Base-by-base conservation (phyloP, 2,329 filamentous ascomycete genomes). In the Leptosphaerulina australis region DNA sequence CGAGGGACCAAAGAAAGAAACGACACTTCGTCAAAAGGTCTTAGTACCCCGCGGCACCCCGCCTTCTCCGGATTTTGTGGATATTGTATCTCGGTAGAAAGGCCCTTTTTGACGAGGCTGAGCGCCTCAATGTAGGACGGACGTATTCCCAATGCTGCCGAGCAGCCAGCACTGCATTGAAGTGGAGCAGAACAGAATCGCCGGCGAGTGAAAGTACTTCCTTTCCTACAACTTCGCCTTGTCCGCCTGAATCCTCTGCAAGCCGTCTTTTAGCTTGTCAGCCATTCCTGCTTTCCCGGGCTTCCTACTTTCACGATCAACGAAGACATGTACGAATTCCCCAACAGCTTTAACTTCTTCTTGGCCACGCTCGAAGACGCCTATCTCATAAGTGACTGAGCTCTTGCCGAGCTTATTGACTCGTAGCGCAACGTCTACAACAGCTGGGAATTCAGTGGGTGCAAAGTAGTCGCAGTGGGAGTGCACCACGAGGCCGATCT, bases 371-470 rank as follows among this genome's bases (percentile, higher is more conserved):
- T 90, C 86, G 65, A 97, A 97, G 1, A 97, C 80, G 0, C 86
- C 94, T 50, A 96, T 84, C 69, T 97, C 93, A 67, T 96, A 97
- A 10, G 85, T 89, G 7, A 96, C 91, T 65, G 91, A 96, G 20
- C 89, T 91, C 60, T 84, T 88, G 3, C 92, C 91, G 6, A 97
- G 80, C 72, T 88, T 92, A 60, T 88, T 88, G 26, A 96, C 91
- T 10, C 91, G 82, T 33, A 97, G 74, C 1, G 86, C 90, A 4
- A 97, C 79, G 61, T 97, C 90, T 0, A 95, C 83, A 3, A 91
- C 80, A 26, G 88, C 86, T 0, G 93, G 93, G 64, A 93, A 97
- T 3, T 87, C 83, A 31, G 94, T 85, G 0, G 88, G 87, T 0
- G 86, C 84, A 67, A 96, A 90, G 74, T 90, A 97, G 75, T 96